These are phyloP conservation scores for Rhynchospora breviuscula DNA, from an alignment of 176 grass and related monocot species.

Conservation along the genomic window DNA sequence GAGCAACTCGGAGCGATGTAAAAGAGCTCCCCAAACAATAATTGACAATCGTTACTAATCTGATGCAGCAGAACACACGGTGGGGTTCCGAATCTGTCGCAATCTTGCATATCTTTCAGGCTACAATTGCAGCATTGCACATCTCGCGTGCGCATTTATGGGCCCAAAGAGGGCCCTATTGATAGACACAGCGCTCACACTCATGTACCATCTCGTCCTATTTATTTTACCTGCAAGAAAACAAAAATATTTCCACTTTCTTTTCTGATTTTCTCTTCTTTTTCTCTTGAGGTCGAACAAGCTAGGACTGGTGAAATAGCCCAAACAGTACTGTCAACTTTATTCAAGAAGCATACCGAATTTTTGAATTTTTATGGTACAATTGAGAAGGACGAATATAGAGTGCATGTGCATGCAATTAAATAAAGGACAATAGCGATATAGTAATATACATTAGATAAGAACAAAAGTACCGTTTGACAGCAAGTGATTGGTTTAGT, in stretches of 20 bases:
- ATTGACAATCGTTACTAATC: not conserved
- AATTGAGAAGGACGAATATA: not conserved
- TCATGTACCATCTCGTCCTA: not conserved
- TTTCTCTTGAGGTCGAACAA: not conserved
- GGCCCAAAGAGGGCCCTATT: not conserved
- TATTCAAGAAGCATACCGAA: not conserved
- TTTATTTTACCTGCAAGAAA: not conserved
- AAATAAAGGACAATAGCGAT: too few species aligned
- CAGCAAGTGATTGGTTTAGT: not conserved
- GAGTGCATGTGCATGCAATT: not conserved
- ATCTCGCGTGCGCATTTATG: conserved; percentile 26
- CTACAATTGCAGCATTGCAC: not conserved
- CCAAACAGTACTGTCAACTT: not conserved
- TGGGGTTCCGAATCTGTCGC: not conserved
- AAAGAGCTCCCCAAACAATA: not conserved
- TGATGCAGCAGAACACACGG: not conserved
- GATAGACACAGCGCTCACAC: not conserved
- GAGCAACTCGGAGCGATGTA: not conserved
- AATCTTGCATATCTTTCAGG: conserved; percentile 7
- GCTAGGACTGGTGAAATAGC: not conserved
- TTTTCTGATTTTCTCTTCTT: not conserved
- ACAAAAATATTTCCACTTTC: not conserved
- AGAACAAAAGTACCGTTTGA: not conserved
- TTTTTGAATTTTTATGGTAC: not conserved
- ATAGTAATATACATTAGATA: too few species aligned